phyloP scores from a whole-genome alignment of 208 protist species.

The Strigomonas culicis region DNA sequence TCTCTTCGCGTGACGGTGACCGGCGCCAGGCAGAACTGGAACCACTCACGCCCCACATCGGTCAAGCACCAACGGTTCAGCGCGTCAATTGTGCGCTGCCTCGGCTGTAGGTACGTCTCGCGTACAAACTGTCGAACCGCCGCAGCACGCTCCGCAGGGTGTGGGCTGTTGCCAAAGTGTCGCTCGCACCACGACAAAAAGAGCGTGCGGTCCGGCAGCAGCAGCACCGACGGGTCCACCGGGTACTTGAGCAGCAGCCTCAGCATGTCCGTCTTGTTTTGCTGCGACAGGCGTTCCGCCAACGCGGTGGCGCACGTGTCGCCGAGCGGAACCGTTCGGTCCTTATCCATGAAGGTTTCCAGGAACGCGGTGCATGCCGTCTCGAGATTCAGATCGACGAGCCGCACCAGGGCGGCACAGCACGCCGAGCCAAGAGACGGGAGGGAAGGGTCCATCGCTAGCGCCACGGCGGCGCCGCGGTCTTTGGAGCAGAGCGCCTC shows the following conservation, averaged over 20 bases:
- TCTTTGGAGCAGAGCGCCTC: conserved; percentile 42
- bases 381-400: conserved; percentile 45
- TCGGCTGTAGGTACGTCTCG: conserved; percentile 33
- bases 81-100: conserved; percentile 44
- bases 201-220: conserved; percentile 28
- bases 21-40: conserved; percentile 13
- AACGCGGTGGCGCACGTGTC: conserved; percentile 71
- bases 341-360: conserved; percentile 44
- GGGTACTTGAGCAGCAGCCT: not conserved
- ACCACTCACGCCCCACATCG: conserved; percentile 64
- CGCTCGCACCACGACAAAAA: conserved; percentile 39
- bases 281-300: conserved; percentile 27
- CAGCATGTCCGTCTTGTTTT: not conserved
- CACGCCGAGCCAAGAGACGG: conserved; percentile 33
- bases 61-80: conserved; percentile 55
- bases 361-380: conserved; percentile 49
- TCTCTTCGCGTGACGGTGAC: too few species aligned
- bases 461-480: conserved; percentile 31
- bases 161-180: conserved; percentile 18
- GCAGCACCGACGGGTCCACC: not conserved
- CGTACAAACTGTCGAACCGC: conserved; percentile 25
- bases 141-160: conserved; percentile 17
- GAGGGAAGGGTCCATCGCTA: conserved; percentile 52
- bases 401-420: conserved; percentile 27
- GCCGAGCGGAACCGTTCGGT: conserved; percentile 31